Base-by-base conservation (phyloP, 176 grass and related monocot species). In the Triticum monococcum region DNA sequence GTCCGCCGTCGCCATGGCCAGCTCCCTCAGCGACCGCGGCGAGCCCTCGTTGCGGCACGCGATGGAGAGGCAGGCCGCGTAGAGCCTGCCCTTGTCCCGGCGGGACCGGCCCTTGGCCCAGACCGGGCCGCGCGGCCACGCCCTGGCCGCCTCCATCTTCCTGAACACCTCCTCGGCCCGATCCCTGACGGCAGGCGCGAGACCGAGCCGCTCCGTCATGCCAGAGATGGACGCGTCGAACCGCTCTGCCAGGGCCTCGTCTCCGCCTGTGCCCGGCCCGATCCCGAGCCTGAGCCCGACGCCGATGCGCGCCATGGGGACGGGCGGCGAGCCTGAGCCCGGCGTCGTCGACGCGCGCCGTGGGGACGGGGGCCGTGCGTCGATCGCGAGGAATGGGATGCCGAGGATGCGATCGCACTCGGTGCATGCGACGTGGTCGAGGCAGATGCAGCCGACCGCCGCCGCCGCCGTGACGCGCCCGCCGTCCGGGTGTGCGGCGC, bases 181-280 rank as follows among this genome's bases (percentile, higher is more conserved):
- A 52, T 90, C 84, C 17, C 72, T 7, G n/a, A 86, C 77, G 64
- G 88, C 38, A 40, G 52, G 48, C 12, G 77, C 52, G 79, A 86
- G 84, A 11, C 84, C 79, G 63, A 90, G 84, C 22, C 79, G 64
- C 30, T 78, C 84, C 0, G 88, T 79, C 88, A 90, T 83, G 79
- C 77, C 79, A 12, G 79, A 50, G 54, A 90, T 90, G 48, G 5
- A 23, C 24, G 8, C 38, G 64, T 7, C 22, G 30, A 77, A 82
- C n/a, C 38, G 79, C 14, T 81, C 72, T 2, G 78, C 22, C 12
- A 71, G 74, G 64, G 50, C 0, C 12, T 25, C 25, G 25, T 79
- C 81, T 12, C 20, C 20, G 20, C 31, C 64, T 5, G 28, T 30
- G 35, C 4, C 54, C 14, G 64, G 33, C 59, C 45, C 25, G 7